Evolutionary conservation across 106 monocot species (phyloP), one percentile per base, ranked within the genome.

Genomic region (Iris macrosiphon): DNA sequence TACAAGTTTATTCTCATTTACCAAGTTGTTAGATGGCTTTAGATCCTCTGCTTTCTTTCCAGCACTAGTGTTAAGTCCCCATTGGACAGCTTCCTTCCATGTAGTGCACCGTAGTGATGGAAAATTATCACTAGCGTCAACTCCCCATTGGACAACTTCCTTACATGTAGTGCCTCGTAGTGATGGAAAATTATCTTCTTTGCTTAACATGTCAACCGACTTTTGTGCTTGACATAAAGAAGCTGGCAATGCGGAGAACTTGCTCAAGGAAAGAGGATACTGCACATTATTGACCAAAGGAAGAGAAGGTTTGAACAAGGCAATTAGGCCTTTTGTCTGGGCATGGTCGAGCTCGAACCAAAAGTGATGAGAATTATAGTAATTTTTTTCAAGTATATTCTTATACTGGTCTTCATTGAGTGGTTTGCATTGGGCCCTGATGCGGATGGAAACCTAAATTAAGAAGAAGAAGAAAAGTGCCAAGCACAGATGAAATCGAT

Each of bases 331-430:
- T 59, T 63, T 55, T 9, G 81, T 63, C 18, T 81, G 81, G n/a
- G 68, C 59, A 55, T 73, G 76, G 33, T 77, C 82, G 3, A 76
- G 68, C 47, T 90, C 90, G 67, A 90, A 90, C 64, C 71, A 69
- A 31, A 90, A 85, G 38, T 80, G 74, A 3, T 31, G 42, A 25
- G 26, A 13, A 22, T 44, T 52, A 40, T 75, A 78, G 69, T 90
- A 90, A 50, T 84, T 90, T 51, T 78, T 75, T 16, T 19, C 19
- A 34, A 90, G 75, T 31, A 69, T 37, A 20, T 58, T 48, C 22
- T 45, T 65, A 56, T 62, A 90, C 23, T 55, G 59, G 14, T 47
- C 62, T 60, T 90, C 90, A 41, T 34, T 18, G 20, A 90, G 40
- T 37, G 90, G 81, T 15, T 69, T 31, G 40, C 85, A 90, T 21